Conservation (phyloP, 2,329 filamentous ascomycete genomes). For the Pseudogymnoascus sp. region DNA sequence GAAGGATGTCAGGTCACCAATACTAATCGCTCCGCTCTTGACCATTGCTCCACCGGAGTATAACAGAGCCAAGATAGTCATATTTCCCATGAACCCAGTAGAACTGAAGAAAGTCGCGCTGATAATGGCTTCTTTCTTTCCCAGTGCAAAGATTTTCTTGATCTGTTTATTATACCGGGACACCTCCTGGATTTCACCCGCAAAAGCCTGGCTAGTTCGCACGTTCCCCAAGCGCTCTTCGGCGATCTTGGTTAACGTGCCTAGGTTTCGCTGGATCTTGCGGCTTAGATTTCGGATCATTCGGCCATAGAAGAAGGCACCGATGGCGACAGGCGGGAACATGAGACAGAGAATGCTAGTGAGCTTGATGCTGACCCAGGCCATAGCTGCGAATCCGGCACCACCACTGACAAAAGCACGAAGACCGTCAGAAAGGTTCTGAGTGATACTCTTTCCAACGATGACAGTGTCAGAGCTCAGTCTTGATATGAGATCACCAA, state of each 20-base stretch:
- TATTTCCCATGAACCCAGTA: slow-evolving; percentile 88
- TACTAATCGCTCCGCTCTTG: slow-evolving; percentile 71
- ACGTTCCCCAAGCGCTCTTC: slow-evolving; percentile 97
- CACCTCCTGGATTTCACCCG: slow-evolving; percentile 84
- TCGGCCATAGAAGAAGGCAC: slow-evolving; percentile 85
- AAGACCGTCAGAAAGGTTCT: slow-evolving; percentile 94
- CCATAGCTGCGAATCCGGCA: slow-evolving; percentile 87
- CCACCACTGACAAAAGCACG: slow-evolving; percentile 81
- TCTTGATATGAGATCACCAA: slow-evolving; percentile 91
- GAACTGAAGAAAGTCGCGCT: slow-evolving; percentile 82
- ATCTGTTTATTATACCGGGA: slow-evolving; percentile 86
- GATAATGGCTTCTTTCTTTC: slow-evolving; percentile 77
- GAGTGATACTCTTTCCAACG: slow-evolving; percentile 96
- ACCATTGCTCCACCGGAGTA: slow-evolving; percentile 89
- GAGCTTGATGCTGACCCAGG: slow-evolving; percentile 86
- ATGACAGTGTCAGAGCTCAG: slow-evolving; percentile 95
- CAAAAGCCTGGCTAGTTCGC: slow-evolving; percentile 92
- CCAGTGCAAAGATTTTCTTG: slow-evolving; percentile 82
- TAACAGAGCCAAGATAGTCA: slow-evolving; percentile 86
- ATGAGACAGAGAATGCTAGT: slow-evolving; percentile 80
- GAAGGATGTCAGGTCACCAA: slow-evolving; percentile 91
- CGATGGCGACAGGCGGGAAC: slow-evolving; percentile 83
- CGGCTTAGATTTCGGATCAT: slow-evolving; percentile 82
- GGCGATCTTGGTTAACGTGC: slow-evolving; percentile 89
- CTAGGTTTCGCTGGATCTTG: slow-evolving; percentile 87